A percentile compares a stretch with the other conserved stretches of the same genome.
These are phyloP conservation scores for Schwanniomyces polymorphus DNA, from an alignment of 805 yeast species.

Conservation along the genomic window DNA sequence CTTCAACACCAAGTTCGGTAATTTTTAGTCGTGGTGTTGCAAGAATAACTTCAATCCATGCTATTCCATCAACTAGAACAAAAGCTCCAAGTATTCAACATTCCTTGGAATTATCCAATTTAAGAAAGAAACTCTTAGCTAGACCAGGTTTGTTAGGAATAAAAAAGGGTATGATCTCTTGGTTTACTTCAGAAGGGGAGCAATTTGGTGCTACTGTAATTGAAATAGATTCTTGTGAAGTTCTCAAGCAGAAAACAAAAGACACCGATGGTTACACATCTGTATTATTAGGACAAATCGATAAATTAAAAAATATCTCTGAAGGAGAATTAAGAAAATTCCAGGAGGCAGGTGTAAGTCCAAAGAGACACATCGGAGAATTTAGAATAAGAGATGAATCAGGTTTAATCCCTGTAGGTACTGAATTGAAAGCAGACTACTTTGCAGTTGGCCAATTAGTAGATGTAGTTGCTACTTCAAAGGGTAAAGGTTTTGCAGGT, in stretches of 20 bases:
- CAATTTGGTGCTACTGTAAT: conserved; percentile 83
- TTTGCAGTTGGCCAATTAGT: conserved; percentile 82
- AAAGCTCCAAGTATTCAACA: conserved; percentile 56
- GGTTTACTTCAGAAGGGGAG: conserved; percentile 69
- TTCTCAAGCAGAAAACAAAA: conserved; percentile 65
- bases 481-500: conserved; percentile 98
- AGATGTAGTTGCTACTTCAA: conserved; percentile 74
- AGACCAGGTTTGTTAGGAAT: conserved; percentile 85
- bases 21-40: conserved; percentile 34
- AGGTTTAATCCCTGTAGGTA: conserved; percentile 75
- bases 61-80: conserved; percentile 49
- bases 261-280: conserved; percentile 81
- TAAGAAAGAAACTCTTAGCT: conserved; percentile 66
- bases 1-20: neutral
- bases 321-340: conserved; percentile 70
- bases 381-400: conserved; percentile 70
- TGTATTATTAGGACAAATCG: conserved; percentile 84
- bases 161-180: conserved; percentile 89
- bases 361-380: conserved; percentile 73
- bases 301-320: conserved; percentile 59
- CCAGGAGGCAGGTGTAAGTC: conserved; percentile 77
- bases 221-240: conserved; percentile 87
- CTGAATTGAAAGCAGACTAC: conserved; percentile 77
- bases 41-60: conserved; percentile 48
- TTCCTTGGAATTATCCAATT: conserved; percentile 66